Conservation (phyloP, 441 rosid species). For the Cnidoscolus chayamansa region DNA sequence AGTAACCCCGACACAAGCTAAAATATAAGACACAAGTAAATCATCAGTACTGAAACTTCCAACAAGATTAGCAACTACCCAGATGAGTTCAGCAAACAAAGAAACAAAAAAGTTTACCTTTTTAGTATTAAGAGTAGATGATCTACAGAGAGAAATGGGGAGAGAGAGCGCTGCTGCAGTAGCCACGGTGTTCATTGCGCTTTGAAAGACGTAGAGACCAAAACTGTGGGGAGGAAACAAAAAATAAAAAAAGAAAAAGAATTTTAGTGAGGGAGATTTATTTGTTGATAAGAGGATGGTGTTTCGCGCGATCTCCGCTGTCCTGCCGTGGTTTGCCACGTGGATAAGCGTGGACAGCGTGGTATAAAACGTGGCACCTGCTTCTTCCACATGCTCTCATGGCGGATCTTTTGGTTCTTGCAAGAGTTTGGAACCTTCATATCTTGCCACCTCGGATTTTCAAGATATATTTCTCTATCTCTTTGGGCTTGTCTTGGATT, state of each 20-base stretch:
- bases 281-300: conserved; percentile 66
- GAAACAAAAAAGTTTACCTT: conserved; percentile 40
- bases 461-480: conserved; percentile 42
- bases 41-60: not conserved
- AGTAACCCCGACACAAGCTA: not conserved
- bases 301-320: conserved; percentile 61
- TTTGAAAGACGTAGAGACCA: not conserved
- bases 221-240: conserved; percentile 9
- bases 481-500: conserved; percentile 5
- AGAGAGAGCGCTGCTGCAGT: conserved; percentile 63
- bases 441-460: conserved; percentile 67
- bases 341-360: conserved; percentile 32
- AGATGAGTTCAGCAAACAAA: conserved; percentile 6
- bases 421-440: conserved; percentile 9
- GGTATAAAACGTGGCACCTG: conserved; percentile 48
- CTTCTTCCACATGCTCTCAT: conserved; percentile 53
- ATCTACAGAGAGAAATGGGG: conserved; percentile 57
- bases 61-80: conserved; percentile 15
- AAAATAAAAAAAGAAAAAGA: not conserved
- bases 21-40: not conserved
- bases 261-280: conserved; percentile 10
- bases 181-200: conserved; percentile 76
- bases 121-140: conserved; percentile 45
- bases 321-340: conserved; percentile 66
- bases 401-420: not conserved